Base-by-base conservation (phyloP, 2,329 filamentous ascomycete species). In the Talaromyces albobiverticillius region DNA sequence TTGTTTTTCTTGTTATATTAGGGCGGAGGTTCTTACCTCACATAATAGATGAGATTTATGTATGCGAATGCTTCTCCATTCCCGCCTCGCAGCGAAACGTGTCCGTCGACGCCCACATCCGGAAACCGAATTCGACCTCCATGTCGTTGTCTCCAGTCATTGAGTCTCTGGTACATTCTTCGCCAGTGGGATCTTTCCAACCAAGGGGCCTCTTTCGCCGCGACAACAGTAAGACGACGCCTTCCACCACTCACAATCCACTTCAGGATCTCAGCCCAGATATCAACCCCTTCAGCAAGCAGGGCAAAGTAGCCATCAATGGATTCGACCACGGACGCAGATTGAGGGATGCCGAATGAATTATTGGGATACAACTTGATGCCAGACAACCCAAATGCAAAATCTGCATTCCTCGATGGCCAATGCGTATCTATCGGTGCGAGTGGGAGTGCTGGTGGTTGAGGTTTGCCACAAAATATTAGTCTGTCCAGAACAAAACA, bases 401-500 rank as follows among this genome's bases (percentile, higher is more conserved):
- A 75, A 40, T 76, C 73, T 4, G 60, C 42, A 14, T 47, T 31
- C 1, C 20, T 14, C 13, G 45, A 47, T 9, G 45, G 45, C 45
- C 45, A 47, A 47, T 47, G 31, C n/a, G 45, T 47, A n/a, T 47
- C 45, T 36, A 47, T 36, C 20, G 31, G 23, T 9, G 64, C 60
- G 52, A 64, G 58, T 13, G 63, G 57, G 10, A 66, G 56, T 46
- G 58, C 57, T 1, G 57, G 70, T 59, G 40, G 70, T 64, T 67
- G 63, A 16, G 61, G 59, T 60, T 68, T 74, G 0, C 73, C 74
- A 1, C 72, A 76, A 34, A 73, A 73, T 34, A 78, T 67, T 48
- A 76, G 70, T 9, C 74, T 71, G 54, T 77, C 74, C 65, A 78
- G 71, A 26, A 78, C 69, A 51, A 76, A 76, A 56, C 75, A 77